Evolutionary conservation across 495 filamentous ascomycete genomes (phyloP), one percentile per base, ranked within the genome.

Genomic region (Cetradonia linearis): DNA sequence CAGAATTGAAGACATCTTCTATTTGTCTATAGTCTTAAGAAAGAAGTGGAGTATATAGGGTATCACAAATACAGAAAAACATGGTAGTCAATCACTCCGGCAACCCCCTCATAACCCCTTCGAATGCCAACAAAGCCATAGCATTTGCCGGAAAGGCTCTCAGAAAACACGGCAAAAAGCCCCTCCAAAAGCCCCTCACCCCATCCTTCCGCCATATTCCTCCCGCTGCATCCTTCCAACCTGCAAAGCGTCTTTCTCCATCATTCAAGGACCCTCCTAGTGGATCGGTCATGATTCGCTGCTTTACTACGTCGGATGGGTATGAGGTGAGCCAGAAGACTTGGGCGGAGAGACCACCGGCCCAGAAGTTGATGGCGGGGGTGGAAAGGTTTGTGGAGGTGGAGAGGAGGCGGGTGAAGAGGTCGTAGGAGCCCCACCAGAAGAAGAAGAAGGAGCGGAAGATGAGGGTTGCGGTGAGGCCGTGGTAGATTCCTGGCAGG

Each of bases 91-190:
- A 30, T 61, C 59, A 68, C 36, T 68, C 64, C 31, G 87, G 86
- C 70, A 96, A 74, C 52, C 76, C 74, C 65, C 91, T 81, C 91
- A 96, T 94, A 56, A 86, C 89, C 10, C 83, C 88, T 72, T 98
- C 92, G 77, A 95, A 96, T 38, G 87, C 92, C 59, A 95, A 82
- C 70, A 98, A 69, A 11, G 92, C 92, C 81, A 92, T 85, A 1
- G 91, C 92, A 76, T 98, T 98, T 54, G 93, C 93, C 50, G 93
- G 93, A 72, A 98, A 98, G 14, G 93, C 93, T 68, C 93, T 79
- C 59, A 96, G 70, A 70, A 96, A 94, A 69, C 92, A 96, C 0
- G 93, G 93, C 63, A 92, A 59, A 68, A 98, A 98, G 2, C 93
- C 93, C 48, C 92, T 78, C 91, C 91, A 97, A 71, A 89, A 96